phyloP scores from a whole-genome alignment of 108 stramenopile genomes.

The Schizochytrium sp. region DNA sequence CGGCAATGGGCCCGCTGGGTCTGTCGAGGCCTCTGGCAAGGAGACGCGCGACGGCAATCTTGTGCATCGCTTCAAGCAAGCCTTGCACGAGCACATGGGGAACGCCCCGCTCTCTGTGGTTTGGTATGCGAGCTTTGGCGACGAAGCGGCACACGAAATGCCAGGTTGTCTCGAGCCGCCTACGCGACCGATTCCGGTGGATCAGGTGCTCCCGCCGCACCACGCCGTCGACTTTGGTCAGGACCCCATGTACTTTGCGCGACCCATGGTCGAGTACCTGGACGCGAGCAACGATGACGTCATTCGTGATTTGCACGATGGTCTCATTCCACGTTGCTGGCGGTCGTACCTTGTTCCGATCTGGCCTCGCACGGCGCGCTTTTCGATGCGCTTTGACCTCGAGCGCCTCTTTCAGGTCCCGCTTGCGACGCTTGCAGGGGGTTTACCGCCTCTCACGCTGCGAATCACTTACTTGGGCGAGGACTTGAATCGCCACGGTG shows the following conservation, averaged over 20 bases:
- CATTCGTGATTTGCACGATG: conserved; percentile 5
- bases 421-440: background rate
- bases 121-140: conserved; percentile 13
- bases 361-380: conserved; percentile 1
- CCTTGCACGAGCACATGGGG: background rate
- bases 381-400: background rate
- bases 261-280: background rate
- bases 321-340: background rate
- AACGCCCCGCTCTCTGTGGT: background rate
- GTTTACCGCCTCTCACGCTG: background rate
- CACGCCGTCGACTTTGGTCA: background rate
- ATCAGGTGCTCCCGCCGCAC: conserved; percentile 4
- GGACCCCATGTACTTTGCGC: conserved; percentile 7
- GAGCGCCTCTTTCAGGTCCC: background rate
- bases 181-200: background rate
- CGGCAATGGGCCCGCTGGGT: background rate
- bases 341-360: background rate
- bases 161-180: background rate
- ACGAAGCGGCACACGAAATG: background rate
- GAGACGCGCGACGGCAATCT: background rate
- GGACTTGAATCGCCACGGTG: background rate
- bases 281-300: background rate
- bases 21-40: background rate
- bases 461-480: conserved; percentile 1
- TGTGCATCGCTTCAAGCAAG: background rate